A percentile compares a stretch with the other conserved stretches of the same genome.
Conservation (phyloP, 768 basidiomycete species). For the Macrolepiota fuliginosa region DNA sequence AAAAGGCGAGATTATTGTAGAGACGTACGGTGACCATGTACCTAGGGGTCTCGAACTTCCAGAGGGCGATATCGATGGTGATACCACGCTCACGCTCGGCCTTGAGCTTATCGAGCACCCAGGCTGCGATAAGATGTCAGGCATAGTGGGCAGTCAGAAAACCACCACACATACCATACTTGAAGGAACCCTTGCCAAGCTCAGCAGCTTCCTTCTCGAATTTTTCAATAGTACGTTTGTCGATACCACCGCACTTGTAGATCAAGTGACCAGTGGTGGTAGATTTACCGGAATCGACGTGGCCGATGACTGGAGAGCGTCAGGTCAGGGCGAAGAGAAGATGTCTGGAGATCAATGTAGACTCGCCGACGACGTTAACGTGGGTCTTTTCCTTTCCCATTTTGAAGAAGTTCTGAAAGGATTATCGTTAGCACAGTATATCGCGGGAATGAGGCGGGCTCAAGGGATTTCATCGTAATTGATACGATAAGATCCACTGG, state of each 20-base stretch:
- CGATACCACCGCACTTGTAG: conserved; percentile 99
- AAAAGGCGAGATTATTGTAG: no score
- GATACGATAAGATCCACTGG: conserved; percentile 26
- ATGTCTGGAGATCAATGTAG: conserved; percentile 21
- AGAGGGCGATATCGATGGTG: conserved; percentile 99
- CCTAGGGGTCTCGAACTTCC: conserved; percentile 99
- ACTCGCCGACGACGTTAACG: conserved; percentile 96
- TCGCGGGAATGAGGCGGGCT: conserved; percentile 20
- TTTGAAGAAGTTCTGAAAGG: conserved; percentile 52
- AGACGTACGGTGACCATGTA: conserved; percentile 84
- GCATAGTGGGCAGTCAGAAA: conserved; percentile 13
- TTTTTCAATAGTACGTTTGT: conserved; percentile 99
- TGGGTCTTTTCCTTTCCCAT: conserved; percentile 97
- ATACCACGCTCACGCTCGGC: conserved; percentile 99
- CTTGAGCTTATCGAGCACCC: conserved; percentile 99
- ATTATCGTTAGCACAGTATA: conserved; percentile 26
- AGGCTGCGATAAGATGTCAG: conserved; percentile 56
- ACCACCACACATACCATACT: conserved; percentile 69
- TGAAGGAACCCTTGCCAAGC: conserved; percentile 99
- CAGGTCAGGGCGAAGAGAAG: conserved; percentile 27
- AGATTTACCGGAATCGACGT: conserved; percentile 99
- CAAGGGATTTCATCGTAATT: conserved; percentile 21
- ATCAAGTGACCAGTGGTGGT: conserved; percentile 99
- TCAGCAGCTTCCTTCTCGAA: conserved; percentile 99
- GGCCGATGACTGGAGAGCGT: conserved; percentile 83